Evolutionary conservation across 192 early-diverging fungal genomes (phyloP), one percentile per base, ranked within the genome.

Genomic region (Backusella parvicylindrica): DNA sequence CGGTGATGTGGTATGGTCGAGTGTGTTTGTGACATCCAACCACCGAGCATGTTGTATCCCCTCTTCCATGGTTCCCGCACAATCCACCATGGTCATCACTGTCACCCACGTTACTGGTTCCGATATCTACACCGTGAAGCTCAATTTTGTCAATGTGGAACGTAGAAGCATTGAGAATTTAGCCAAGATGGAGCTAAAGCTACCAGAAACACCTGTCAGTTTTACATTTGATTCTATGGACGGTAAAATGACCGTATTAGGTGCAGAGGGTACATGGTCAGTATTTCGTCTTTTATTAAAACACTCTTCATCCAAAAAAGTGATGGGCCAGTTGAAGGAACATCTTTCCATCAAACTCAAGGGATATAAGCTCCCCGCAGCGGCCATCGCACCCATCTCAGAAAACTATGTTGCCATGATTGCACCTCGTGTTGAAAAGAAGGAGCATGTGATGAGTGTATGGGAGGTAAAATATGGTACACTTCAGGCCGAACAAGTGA

Each of bases 391-490:
- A 13, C 71, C 78, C 26, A 56, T 87, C 1, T 77, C 82, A 13
- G 83, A 85, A 36, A 84, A 77, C 60, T 87, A 84, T 75, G 79
- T 87, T 6, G 86, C 84, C 15, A 56, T 87, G 74, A 77, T 84
- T 12, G 68, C 73, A 15, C 28, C 75, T 23, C 64, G 72, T 30
- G 31, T 37, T 67, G 76, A 65, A 65, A 75, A 78, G 37, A 21
- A 68, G 32, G 86, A 87, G n/a, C 77, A 77, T 38, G 77, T 77
- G 3, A 30, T 87, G 28, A 87, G 81, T 28, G 81, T 87, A 23
- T 87, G 86, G 86, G 86, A 87, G 40, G 70, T 84, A 30, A 75
- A 79, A 41, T 87, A 87, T 41, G 86, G 86, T 43, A 87, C 86
- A 4, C 79, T 87, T 3, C 86, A 87, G 70, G 84, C 86, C 16